Evolutionary conservation across 1,284 basidiomycete species (phyloP).

Genomic region (Apiotrichum siamense): DNA sequence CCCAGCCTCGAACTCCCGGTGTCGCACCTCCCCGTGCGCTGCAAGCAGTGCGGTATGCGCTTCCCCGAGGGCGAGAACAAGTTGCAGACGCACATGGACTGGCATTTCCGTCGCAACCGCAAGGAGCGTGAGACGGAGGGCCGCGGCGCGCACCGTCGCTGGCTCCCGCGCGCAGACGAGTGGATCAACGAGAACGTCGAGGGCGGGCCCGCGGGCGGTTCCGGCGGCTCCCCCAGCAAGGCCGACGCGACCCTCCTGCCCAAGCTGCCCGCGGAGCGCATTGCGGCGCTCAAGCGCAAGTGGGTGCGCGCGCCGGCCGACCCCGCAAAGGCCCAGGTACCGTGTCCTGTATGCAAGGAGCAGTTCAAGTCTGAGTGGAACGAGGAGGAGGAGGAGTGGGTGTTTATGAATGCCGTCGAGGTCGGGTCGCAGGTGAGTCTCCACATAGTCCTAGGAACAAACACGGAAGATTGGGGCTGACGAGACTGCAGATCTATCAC

Average conservation of each 20-base stretch:
- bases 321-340: conserved; percentile 70
- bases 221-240: conserved; percentile 11
- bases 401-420: conserved; percentile 86
- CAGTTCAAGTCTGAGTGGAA: conserved; percentile 82
- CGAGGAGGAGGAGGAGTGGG: conserved; percentile 98
- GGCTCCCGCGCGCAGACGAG: conserved; percentile 81
- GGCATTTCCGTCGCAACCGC: conserved; percentile 93
- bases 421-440: conserved; percentile 72
- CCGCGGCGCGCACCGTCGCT: conserved; percentile 82
- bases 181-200: conserved; percentile 64
- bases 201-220: conserved; percentile 28
- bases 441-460: no score
- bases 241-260: conserved; percentile 2
- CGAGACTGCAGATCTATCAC: conserved; percentile 63
- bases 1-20: conserved; percentile 57
- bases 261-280: conserved; percentile 58
- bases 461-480: neutral
- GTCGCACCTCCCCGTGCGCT: conserved; percentile 68
- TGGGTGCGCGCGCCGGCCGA: conserved; percentile 73
- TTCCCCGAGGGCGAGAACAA: conserved; percentile 69
- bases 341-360: conserved; percentile 98
- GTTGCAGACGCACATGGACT: conserved; percentile 87
- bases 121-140: conserved; percentile 77
- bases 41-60: conserved; percentile 88
- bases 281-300: conserved; percentile 67